Evolutionary conservation across 805 yeast species (phyloP).

Genomic region (Schizosaccharomyces japonicus): DNA sequence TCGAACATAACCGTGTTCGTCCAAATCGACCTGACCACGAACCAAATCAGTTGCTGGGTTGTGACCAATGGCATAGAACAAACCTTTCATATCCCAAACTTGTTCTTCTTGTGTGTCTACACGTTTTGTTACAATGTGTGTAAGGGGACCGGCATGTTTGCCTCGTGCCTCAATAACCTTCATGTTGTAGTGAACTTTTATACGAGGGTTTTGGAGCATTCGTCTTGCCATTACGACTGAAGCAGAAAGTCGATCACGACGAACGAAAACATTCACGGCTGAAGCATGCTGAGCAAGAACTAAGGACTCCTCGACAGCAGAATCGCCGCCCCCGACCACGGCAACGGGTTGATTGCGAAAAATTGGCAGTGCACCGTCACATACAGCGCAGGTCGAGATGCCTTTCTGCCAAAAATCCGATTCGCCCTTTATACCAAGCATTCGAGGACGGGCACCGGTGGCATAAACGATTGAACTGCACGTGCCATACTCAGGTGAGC

Average conservation of each 20-base stretch:
- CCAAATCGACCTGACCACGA: slow-evolving; percentile 53
- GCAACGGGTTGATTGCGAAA: slow-evolving; percentile 95
- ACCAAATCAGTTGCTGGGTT: slow-evolving; percentile 78
- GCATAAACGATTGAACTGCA: slow-evolving; percentile 83
- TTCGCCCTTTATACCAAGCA: slow-evolving; percentile 86
- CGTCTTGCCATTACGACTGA: slow-evolving; percentile 93
- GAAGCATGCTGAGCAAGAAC: slow-evolving; percentile 94
- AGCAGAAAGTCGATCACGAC: slow-evolving; percentile 87
- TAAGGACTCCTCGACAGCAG: slow-evolving; percentile 97
- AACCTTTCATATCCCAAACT: slow-evolving; percentile 62
- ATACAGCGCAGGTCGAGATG: slow-evolving; percentile 96
- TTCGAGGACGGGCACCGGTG: slow-evolving; percentile 95
- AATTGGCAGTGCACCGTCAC: slow-evolving; percentile 98
- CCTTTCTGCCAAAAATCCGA: slow-evolving; percentile 98
- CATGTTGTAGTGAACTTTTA: slow-evolving; percentile 72
- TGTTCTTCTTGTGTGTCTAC: slow-evolving; percentile 41
- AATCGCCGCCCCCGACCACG: slow-evolving; percentile 97
- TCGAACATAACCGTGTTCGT: slow-evolving; percentile 67
- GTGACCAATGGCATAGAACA: slow-evolving; percentile 96
- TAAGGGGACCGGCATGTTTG: slow-evolving; percentile 70
- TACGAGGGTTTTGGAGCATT: slow-evolving; percentile 57
- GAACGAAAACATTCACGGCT: slow-evolving; percentile 75
- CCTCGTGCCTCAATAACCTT: slow-evolving; percentile 78
- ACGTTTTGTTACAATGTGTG: slow-evolving; percentile 40
- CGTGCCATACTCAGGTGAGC: slow-evolving; percentile 64